phyloP scores from a whole-genome alignment of 371 early-diverging fungal species.

The Nematocida sp. region DNA sequence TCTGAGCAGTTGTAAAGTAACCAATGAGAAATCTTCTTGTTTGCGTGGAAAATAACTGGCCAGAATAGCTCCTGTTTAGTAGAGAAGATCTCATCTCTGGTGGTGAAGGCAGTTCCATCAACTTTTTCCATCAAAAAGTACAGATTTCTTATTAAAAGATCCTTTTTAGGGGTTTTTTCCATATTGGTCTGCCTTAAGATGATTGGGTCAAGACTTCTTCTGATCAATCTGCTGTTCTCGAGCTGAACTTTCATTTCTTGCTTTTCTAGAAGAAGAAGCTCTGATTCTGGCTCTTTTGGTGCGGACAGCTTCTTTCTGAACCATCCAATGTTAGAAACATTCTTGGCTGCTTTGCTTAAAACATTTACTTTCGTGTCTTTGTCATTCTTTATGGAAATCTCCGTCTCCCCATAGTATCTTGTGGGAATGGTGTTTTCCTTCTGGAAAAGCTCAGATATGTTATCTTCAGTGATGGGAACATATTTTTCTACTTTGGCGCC shows the following conservation, averaged over 20 bases:
- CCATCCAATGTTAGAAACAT: background rate
- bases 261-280: background rate
- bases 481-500: background rate
- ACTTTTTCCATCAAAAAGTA: background rate
- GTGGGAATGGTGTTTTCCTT: conserved; percentile 38
- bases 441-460: conserved; percentile 7
- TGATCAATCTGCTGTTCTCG: background rate
- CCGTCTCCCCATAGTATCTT: background rate
- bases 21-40: conserved; percentile 17
- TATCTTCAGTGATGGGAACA: background rate
- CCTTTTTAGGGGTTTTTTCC: background rate
- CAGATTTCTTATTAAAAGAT: background rate
- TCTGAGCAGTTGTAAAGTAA: conserved; percentile 22
- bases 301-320: background rate
- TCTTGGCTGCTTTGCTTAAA: background rate
- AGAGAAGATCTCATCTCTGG: background rate
- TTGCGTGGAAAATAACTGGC: conserved; percentile 2
- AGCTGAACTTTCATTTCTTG: background rate
- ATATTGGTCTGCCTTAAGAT: background rate
- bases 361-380: background rate
- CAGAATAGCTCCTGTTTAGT: conserved; percentile 10
- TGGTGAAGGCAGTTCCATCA: background rate
- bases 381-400: background rate
- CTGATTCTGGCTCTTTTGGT: background rate
- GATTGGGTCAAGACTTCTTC: background rate